phyloP scores from a whole-genome alignment of 1,284 basidiomycete species.

The Apiotrichum sp. region DNA sequence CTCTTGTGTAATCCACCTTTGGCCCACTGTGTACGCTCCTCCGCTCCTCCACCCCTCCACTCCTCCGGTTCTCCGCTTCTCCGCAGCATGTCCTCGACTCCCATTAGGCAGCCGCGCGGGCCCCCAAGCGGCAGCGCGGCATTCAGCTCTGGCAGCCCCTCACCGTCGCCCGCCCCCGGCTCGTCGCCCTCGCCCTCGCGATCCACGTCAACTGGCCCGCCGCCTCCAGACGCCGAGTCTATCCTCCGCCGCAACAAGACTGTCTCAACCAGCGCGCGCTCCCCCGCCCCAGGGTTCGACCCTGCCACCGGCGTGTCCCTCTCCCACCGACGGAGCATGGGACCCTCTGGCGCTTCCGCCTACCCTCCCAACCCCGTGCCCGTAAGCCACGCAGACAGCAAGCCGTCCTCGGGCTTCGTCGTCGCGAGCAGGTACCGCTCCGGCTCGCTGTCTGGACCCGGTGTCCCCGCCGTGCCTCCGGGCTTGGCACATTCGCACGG shows the following conservation, averaged over 20 bases:
- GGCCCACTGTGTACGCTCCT: too few relatives aligned
- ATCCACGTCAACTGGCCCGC: slow-evolving; percentile 21
- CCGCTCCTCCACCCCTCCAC: background rate
- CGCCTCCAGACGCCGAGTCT: slow-evolving; percentile 31
- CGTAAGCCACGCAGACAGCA: background rate
- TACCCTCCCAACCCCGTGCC: background rate
- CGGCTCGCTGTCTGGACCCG: slow-evolving; percentile 9
- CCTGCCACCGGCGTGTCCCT: background rate
- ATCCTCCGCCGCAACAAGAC: slow-evolving; percentile 35
- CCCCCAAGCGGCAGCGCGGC: slow-evolving; percentile 27
- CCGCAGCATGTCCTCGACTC: slow-evolving; percentile 22
- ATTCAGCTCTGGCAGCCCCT: slow-evolving; percentile 5
- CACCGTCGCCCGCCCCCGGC: background rate
- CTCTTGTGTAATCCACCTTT: too few relatives aligned
- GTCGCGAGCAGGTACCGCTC: slow-evolving; percentile 8
- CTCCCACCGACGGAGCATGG: slow-evolving; percentile 9
- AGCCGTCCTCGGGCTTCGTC: slow-evolving; percentile 5
- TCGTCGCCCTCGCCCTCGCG: slow-evolving; percentile 3
- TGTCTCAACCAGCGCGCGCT: slow-evolving; percentile 22
- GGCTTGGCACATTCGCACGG: background rate
- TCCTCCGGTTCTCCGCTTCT: background rate
- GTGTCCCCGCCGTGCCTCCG: background rate
- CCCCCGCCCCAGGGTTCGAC: background rate
- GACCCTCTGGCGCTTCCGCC: background rate
- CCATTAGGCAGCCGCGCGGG: slow-evolving; percentile 42